Base-by-base conservation (phyloP, 768 basidiomycete genomes). In the Boletales sp. region DNA sequence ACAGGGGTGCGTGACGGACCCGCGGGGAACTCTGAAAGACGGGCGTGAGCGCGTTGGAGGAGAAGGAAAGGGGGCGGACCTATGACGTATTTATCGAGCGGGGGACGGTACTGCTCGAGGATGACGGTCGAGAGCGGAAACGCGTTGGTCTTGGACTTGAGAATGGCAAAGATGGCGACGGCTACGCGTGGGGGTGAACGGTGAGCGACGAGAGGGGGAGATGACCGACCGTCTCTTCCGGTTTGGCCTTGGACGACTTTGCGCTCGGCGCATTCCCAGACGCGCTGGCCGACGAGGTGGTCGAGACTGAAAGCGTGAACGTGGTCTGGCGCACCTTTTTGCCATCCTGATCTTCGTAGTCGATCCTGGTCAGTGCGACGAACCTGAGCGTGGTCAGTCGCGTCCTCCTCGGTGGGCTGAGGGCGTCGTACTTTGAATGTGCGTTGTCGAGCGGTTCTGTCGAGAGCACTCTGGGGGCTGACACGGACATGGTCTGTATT, bases 31-130 rank as follows among this genome's bases (percentile, higher is more conserved):
- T 83, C 83, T 78, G 30, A 6, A 13, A 11, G 17, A 25, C 21
- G 21, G 21, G 21, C 21, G 21, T 21, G 21, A 21, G 21, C 21
- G 21, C 21, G 21, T 21, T 21, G 8, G 9, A 28, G 8, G 9
- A 28, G 30, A 14, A 11, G 4, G 7, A 15, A 28, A 25, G 15
- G 8, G 30, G 2, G 31, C 69, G 37, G 63, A 83, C 90, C 93
- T 51, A 95, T 77, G 51, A 89, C 77, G 55, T 79, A 76, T 54
- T 83, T 84, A 58, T 81, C 86, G 41, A 93, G 76, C 0, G 94
- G 91, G 0, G 95, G 93, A 21, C 95, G 83, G 66, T 87, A 97
- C 64, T 96, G 94, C 62, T 95, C 91, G 58, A 96, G 83, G 56
- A 97, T 74, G 47, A 95, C 78, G 5, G 89, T 93, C 1, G 88